These are phyloP conservation scores for Acacia melanoxylon DNA, from an alignment of 306 rosid genomes.

Conservation along the genomic window DNA sequence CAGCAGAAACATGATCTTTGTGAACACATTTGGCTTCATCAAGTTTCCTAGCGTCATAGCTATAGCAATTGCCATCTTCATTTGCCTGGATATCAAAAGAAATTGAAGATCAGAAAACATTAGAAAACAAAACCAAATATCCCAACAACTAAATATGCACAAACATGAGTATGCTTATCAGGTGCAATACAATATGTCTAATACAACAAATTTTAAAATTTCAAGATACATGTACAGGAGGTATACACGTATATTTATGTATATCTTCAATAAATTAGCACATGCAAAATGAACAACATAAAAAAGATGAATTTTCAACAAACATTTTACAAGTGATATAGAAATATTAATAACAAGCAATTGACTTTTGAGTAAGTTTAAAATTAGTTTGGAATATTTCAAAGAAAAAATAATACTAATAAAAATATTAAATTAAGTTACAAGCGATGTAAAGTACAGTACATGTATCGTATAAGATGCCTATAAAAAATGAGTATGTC, in stretches of 20 bases:
- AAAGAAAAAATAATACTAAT: not conserved
- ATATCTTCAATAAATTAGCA: too few species aligned
- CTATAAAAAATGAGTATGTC: not conserved
- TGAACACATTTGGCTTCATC: slow-evolving; percentile 85
- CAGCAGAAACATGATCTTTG: slow-evolving; percentile 91
- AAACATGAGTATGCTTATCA: too few species aligned
- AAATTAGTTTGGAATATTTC: too few species aligned
- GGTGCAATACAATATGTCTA: too few species aligned
- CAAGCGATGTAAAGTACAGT: not conserved
- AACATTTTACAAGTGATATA: too few species aligned
- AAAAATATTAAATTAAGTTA: not conserved
- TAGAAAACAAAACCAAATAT: not conserved
- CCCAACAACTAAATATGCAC: too few species aligned
- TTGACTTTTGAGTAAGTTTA: too few species aligned
- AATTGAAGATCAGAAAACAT: slow-evolving; percentile 23
- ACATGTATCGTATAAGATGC: not conserved
- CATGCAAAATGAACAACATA: too few species aligned
- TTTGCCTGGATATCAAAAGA: slow-evolving; percentile 66
- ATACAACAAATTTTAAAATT: too few species aligned
- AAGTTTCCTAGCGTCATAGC: slow-evolving; percentile 75
- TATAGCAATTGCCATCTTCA: slow-evolving; percentile 86
- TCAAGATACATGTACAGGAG: not conserved
- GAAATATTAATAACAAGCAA: too few species aligned
- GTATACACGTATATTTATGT: not conserved
- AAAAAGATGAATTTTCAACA: too few species aligned